phyloP scores from a whole-genome alignment of 345 rosid genomes.

The Microthlaspi erraticum region DNA sequence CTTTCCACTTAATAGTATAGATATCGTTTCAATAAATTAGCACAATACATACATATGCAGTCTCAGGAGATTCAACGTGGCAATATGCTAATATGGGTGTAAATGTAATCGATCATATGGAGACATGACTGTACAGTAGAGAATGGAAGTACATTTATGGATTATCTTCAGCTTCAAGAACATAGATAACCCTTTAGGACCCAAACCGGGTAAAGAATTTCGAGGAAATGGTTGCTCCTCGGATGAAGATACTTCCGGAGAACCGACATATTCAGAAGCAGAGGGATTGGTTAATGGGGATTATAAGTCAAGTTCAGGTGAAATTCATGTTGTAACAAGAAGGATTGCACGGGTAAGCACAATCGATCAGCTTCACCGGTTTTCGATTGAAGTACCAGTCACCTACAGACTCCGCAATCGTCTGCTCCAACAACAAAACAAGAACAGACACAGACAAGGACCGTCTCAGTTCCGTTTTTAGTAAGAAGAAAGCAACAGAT shows the following conservation, averaged over 20 bases:
- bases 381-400: constrained; percentile 82
- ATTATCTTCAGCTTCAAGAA: constrained; percentile 31
- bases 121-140: too few relatives aligned
- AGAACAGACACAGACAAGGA: background rate
- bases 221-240: constrained; percentile 12
- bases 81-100: constrained; percentile 11
- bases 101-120: background rate
- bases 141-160: too few relatives aligned
- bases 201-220: too few relatives aligned
- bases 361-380: constrained; percentile 69
- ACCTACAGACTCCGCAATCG: constrained; percentile 82
- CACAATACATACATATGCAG: constrained; percentile 26
- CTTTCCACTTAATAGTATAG: background rate
- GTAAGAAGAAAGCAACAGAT: constrained; percentile 29
- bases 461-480: constrained; percentile 23
- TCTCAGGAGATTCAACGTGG: background rate
- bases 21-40: background rate
- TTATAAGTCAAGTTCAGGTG: constrained; percentile 32
- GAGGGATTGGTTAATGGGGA: background rate
- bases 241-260: constrained; percentile 1
- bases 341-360: constrained; percentile 91
- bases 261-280: background rate
- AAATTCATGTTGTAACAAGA: constrained; percentile 76
- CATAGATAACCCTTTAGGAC: constrained; percentile 2
- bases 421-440: constrained; percentile 52